Percentiles rank a stretch among this genome's conserved stretches.
Evolutionary conservation across 1,139 yeast genomes (phyloP).

Genomic region (Candida tetrigidarum): DNA sequence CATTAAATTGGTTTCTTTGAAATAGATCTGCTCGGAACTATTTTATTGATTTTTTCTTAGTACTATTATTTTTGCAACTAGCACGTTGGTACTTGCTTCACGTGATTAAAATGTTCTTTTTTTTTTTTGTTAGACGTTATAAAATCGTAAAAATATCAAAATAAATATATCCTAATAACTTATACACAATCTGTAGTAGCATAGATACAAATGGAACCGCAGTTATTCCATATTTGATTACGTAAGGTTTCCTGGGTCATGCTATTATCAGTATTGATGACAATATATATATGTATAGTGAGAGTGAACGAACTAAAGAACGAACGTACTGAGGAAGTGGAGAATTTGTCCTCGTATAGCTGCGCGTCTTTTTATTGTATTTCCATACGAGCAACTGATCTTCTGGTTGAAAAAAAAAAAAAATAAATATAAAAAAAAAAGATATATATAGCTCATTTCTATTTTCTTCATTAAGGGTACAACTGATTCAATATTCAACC

Average conservation of each 20-base stretch:
- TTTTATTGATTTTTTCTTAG: not conserved
- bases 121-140: not conserved
- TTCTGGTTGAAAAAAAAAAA: not conserved
- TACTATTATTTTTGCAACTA: not conserved
- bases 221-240: not conserved
- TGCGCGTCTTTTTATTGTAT: not conserved
- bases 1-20: slow-evolving; percentile 89
- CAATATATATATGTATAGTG: too few relatives aligned
- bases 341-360: slow-evolving; percentile 2
- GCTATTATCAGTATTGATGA: too few relatives aligned
- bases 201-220: too few relatives aligned
- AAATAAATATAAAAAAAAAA: not conserved
- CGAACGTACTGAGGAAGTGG: too few relatives aligned
- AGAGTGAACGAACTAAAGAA: too few relatives aligned
- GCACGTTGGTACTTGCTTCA: not conserved
- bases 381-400: slow-evolving; percentile 2
- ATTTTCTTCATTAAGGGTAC: not conserved
- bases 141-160: not conserved
- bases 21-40: slow-evolving; percentile 51
- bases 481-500: slow-evolving; percentile 2
- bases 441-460: not conserved
- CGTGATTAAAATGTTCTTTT: not conserved
- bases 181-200: not conserved
- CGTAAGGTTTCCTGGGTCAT: not conserved
- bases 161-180: too few relatives aligned